These are phyloP conservation scores for Leucocoprinus birnbaumii DNA, from an alignment of 768 basidiomycete species.

Conservation along the genomic window DNA sequence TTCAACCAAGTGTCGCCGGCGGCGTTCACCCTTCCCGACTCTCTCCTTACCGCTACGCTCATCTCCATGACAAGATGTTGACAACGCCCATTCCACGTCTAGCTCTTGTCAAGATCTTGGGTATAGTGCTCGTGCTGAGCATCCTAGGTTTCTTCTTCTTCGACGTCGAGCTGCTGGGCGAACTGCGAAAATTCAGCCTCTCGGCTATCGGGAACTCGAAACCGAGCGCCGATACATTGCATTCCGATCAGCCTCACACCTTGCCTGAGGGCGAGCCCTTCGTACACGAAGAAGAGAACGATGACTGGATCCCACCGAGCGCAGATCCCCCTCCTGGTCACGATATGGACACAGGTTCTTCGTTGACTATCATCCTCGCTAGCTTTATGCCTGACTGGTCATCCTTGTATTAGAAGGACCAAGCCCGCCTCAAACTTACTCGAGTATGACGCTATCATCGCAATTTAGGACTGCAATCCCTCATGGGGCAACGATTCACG, in stretches of 20 bases:
- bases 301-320: not conserved
- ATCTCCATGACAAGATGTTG: not conserved
- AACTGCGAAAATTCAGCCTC: not conserved
- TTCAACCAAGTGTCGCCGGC: too few species aligned
- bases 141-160: conserved; percentile 4
- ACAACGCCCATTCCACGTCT: not conserved
- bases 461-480: conserved; percentile 3
- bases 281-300: not conserved
- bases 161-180: not conserved
- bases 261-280: not conserved
- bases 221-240: not conserved
- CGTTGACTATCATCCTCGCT: too few species aligned
- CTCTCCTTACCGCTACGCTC: not conserved
- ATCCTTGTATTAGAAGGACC: not conserved
- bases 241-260: not conserved
- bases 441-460: not conserved
- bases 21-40: too few species aligned
- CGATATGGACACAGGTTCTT: not conserved
- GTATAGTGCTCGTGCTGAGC: not conserved
- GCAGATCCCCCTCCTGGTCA: not conserved
- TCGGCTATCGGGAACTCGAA: not conserved
- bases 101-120: not conserved
- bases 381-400: too few species aligned
- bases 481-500: conserved; percentile 20
- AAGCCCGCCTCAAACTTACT: not conserved